Evolutionary conservation across 768 basidiomycete genomes (phyloP).

Genomic region (Ephemerocybe angulata): DNA sequence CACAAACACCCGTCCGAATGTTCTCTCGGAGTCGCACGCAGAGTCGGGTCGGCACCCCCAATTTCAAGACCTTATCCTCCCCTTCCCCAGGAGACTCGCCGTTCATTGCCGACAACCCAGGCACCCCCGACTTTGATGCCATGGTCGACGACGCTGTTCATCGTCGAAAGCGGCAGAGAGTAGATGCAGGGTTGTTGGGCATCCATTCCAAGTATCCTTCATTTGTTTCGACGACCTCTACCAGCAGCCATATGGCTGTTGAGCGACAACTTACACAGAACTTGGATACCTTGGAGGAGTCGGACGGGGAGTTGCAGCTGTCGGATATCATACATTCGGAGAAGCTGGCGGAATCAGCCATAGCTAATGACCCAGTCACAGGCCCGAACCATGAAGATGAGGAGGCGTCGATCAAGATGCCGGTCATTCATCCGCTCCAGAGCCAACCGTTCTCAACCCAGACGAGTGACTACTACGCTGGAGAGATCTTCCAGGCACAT

Average conservation of each 20-base stretch:
- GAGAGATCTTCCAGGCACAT: conserved; percentile 2
- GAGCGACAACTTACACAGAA: background rate
- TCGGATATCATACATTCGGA: background rate
- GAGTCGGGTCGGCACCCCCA: background rate
- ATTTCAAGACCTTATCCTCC: background rate
- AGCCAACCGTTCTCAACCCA: background rate
- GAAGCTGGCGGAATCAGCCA: background rate
- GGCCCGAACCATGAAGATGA: background rate
- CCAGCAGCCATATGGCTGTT: background rate
- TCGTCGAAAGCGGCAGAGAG: background rate
- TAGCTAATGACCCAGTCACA: background rate
- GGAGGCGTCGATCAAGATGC: background rate
- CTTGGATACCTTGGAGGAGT: background rate
- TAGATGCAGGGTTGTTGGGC: background rate
- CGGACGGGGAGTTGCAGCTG: background rate
- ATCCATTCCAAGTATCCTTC: background rate
- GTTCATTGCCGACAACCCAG: background rate
- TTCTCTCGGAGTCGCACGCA: background rate
- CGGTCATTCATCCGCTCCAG: background rate
- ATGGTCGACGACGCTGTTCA: background rate
- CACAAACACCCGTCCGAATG: background rate
- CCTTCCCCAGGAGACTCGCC: background rate
- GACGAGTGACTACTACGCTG: background rate
- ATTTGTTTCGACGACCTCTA: background rate
- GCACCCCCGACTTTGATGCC: background rate